Evolutionary conservation across 495 filamentous ascomycete genomes (phyloP), one percentile per base, ranked within the genome.

Genomic region (Penicillium roqueforti): DNA sequence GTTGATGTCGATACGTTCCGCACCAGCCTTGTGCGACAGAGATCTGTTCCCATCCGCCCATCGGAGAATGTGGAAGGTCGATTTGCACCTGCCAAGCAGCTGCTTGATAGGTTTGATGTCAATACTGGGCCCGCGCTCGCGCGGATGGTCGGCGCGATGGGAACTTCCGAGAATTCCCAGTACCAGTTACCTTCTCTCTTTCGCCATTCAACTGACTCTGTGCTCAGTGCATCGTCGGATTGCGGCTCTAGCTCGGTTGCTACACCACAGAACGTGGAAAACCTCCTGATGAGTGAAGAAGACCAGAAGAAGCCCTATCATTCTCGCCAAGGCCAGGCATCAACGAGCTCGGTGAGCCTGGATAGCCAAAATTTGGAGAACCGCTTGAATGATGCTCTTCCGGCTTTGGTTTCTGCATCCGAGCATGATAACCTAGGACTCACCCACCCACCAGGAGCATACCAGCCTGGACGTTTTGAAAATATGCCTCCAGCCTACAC

Each of bases 1-100:
- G 84, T 97, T 16, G 81, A 95, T 22, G 88, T 92, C 0, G 88
- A 96, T 62, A 91, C 89, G 0, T 97, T 97, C 72, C 90, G 87
- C 43, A 80, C 85, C 0, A 85, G 85, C 18, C 31, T 44, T n/a
- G 45, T 58, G 1, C 59, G 62, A 4, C 10, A 83, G 84, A 56
- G 83, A 82, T 51, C 76, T n/a, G 67, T 79, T 43, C 80, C 86
- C 3, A 69, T 97, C 22, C 82, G 85, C 42, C 93, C 93, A 0
- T 83, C 87, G 1, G 83, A 85, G 49, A 77, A 79, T 31, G 55
- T 96, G 38, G 86, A 89, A 58, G 91, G 91, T 31, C 78, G 77
- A 28, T 69, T 79, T 55, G 63, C 63, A 25, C 68, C 66, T 4
- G 63, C 71, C 1, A 60, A 68, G 56, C 56, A 69, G 56, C 81